A percentile compares a stretch with the other conserved stretches of the same genome.
These are phyloP conservation scores for Solanum microdontum DNA, from an alignment of 257 asterid species.

Conservation along the genomic window DNA sequence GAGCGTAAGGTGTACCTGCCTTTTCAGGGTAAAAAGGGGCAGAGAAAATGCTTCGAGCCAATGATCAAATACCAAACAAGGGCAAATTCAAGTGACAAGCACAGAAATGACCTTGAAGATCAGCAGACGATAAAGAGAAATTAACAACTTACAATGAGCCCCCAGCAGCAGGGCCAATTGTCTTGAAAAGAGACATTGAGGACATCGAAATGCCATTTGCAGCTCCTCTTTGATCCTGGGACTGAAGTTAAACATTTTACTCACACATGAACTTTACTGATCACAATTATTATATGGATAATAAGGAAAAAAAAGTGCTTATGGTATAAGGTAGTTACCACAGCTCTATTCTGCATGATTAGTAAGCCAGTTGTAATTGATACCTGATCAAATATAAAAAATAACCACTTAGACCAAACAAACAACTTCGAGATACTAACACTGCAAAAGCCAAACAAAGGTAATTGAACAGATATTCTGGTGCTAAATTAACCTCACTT, in stretches of 20 bases:
- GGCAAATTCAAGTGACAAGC: background rate
- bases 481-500: background rate
- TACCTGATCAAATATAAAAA: constrained; percentile 24
- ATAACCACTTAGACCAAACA: background rate
- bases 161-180: constrained; percentile 72
- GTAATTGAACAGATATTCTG: background rate
- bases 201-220: constrained; percentile 81
- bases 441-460: background rate
- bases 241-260: constrained; percentile 12
- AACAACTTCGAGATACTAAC: background rate
- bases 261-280: background rate
- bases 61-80: background rate
- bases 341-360: constrained; percentile 72
- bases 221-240: constrained; percentile 82
- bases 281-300: background rate
- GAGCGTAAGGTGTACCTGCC: too few species aligned
- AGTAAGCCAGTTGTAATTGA: constrained; percentile 67
- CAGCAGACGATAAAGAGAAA: background rate
- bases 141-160: constrained; percentile 50
- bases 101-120: background rate
- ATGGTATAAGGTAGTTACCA: constrained; percentile 31
- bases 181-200: constrained; percentile 60
- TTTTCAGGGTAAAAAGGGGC: too few species aligned
- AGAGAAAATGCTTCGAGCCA: background rate
- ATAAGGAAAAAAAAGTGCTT: background rate